A percentile compares a stretch with the other conserved stretches of the same genome.
These are phyloP conservation scores for Leccinellum albellum DNA, from an alignment of 768 basidiomycete species.

Conservation along the genomic window DNA sequence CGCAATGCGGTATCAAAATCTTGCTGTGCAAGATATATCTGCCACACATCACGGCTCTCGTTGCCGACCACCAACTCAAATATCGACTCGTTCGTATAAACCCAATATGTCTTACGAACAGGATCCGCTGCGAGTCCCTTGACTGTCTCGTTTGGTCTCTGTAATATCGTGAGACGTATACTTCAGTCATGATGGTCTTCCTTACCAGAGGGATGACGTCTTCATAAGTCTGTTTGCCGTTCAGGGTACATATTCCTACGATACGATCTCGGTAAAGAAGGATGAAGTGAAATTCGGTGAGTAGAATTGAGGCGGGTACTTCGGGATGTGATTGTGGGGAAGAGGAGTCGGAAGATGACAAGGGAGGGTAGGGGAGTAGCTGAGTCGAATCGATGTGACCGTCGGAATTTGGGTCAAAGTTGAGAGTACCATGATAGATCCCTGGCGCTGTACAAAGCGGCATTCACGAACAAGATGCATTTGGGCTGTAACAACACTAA, in stretches of 20 bases:
- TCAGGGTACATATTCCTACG: slow-evolving; percentile 71
- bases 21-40: slow-evolving; percentile 75
- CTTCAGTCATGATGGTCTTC: background rate
- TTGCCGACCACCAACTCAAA: slow-evolving; percentile 83
- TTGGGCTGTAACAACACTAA: slow-evolving; percentile 29
- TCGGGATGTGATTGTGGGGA: slow-evolving; percentile 27
- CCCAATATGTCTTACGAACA: slow-evolving; percentile 88
- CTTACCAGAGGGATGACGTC: slow-evolving; percentile 77
- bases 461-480: slow-evolving; percentile 1
- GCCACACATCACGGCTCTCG: slow-evolving; percentile 95
- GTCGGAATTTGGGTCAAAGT: slow-evolving; percentile 65
- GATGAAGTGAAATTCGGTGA: slow-evolving; percentile 93
- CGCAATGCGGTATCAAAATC: slow-evolving; percentile 75
- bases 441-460: slow-evolving; percentile 59
- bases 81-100: slow-evolving; percentile 83
- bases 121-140: slow-evolving; percentile 80
- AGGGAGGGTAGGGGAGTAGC: slow-evolving; percentile 70
- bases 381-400: slow-evolving; percentile 75
- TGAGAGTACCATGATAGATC: slow-evolving; percentile 79
- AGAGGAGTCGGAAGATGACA: slow-evolving; percentile 27
- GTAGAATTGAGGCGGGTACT: slow-evolving; percentile 68
- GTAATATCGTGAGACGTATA: slow-evolving; percentile 7
- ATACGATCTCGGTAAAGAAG: slow-evolving; percentile 79
- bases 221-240: slow-evolving; percentile 81
- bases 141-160: slow-evolving; percentile 77